Base-by-base conservation (phyloP, 495 filamentous ascomycete genomes). In the Bryoglossum gracile region DNA sequence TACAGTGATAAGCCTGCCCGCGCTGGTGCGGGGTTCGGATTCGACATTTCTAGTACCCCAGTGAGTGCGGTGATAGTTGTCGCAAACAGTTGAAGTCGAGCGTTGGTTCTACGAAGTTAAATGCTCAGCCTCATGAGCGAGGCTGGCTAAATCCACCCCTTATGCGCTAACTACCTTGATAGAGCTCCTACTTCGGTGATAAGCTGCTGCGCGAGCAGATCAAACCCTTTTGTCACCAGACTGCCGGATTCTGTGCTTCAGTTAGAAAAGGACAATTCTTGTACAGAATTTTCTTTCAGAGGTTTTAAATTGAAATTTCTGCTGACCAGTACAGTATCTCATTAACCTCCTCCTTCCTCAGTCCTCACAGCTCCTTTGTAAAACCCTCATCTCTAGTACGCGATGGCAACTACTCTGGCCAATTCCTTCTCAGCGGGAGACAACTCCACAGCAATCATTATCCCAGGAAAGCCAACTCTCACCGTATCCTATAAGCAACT, bases 401-500 rank as follows among this genome's bases (percentile, higher is more conserved):
- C 36, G 24, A 57, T 57, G 53, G 41, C 54, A 24, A 61, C 58
- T 4, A 61, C 58, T 2, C 54, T 61, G 28, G 57, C 58, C 36
- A 61, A 54, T 47, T 51, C 58, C 21, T 61, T 60, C 47, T 54
- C 57, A 2, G 35, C 28, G 11, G 28, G 34, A 8, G 42, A 45
- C n/a, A 28, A 60, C 49, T 30, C 53, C 5, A 57, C 17, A 26
- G 85, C 84, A 24, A 70, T 89, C 59, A 82, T 89, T 56, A 71
- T 90, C 43, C 85, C 86, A 34, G 68, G 68, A 32, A 73, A 73
- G 23, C 67, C 82, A 0, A 50, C 63, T n/a, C 66, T 87, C 9
- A 71, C 68, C 16, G 68, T 87, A 53, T 79, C 80, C 25, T 86
- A 87, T 67, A 58, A 63, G 33, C 67, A 81, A 53, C 78, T 91